Percentiles rank a stretch among this genome's conserved stretches.
phyloP scores from a whole-genome alignment of 148 eudicot species.

The Fagopyrum esculentum region DNA sequence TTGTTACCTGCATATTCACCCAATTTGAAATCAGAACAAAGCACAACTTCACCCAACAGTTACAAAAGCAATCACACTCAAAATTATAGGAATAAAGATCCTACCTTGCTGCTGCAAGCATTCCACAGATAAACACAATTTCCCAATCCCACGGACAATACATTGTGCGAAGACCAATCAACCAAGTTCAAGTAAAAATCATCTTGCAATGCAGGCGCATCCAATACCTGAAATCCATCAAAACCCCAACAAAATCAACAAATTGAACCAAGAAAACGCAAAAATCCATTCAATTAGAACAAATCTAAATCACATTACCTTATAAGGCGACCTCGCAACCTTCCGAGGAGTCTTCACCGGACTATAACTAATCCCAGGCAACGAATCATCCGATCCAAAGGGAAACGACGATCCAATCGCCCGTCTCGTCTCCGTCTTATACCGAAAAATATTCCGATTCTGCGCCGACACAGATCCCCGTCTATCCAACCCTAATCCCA shows the following conservation, averaged over 20 bases:
- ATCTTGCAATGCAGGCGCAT: slow-evolving; percentile 94
- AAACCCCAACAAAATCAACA: neutral
- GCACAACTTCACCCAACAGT: neutral
- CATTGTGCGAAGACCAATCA: slow-evolving; percentile 85
- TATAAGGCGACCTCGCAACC: slow-evolving; percentile 72
- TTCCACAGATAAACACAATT: slow-evolving; percentile 90
- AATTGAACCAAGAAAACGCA: slow-evolving; percentile 3
- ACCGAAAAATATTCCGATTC: slow-evolving; percentile 70
- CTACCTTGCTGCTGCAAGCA: slow-evolving; percentile 92
- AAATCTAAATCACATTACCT: slow-evolving; percentile 37
- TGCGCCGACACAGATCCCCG: slow-evolving; percentile 15
- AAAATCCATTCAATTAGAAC: neutral
- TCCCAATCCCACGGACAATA: slow-evolving; percentile 82
- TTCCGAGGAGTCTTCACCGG: slow-evolving; percentile 76
- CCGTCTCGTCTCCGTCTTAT: slow-evolving; percentile 61
- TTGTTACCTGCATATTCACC: slow-evolving; percentile 51
- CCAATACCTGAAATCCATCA: slow-evolving; percentile 55
- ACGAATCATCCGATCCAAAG: slow-evolving; percentile 60
- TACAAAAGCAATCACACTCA: neutral
- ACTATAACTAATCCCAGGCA: slow-evolving; percentile 59
- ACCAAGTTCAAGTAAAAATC: slow-evolving; percentile 92
- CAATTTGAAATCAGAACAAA: neutral
- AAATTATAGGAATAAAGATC: neutral
- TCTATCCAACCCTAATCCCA: slow-evolving; percentile 2
- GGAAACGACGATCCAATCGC: slow-evolving; percentile 55